A percentile compares a stretch with the other conserved stretches of the same genome.
These are phyloP conservation scores for Corymbia citriodora DNA, from an alignment of 441 rosid genomes.

Conservation along the genomic window DNA sequence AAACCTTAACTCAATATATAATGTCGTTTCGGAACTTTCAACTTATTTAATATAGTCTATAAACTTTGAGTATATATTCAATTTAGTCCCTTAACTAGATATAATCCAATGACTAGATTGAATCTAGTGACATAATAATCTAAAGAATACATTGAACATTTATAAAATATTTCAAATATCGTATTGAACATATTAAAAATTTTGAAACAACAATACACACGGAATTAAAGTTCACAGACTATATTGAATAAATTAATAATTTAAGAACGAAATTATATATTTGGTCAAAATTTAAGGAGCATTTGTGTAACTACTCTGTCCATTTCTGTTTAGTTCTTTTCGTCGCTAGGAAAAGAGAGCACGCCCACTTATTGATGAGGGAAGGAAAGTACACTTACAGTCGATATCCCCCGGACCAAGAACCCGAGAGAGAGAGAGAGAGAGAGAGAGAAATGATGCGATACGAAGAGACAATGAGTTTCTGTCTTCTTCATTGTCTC, in stretches of 20 bases:
- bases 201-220: neutral
- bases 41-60: neutral
- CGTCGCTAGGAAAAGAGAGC: neutral
- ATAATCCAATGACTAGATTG: neutral
- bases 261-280: neutral
- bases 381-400: neutral
- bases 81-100: neutral
- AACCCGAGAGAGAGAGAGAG: neutral
- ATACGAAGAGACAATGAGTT: constrained; percentile 31
- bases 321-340: neutral
- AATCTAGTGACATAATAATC: neutral
- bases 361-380: neutral
- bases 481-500: neutral
- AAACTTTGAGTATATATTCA: neutral
- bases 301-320: neutral
- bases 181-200: neutral
- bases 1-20: neutral
- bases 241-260: neutral
- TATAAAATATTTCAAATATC: neutral
- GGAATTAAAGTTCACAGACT: fast-evolving
- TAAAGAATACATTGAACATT: neutral
- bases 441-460: constrained; percentile 40
- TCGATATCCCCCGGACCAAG: neutral
- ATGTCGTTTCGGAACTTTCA: fast-evolving
- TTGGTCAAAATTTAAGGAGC: neutral